These are phyloP conservation scores for Sequoia sempervirens DNA, from an alignment of 75 land plant species.

Conservation along the genomic window DNA sequence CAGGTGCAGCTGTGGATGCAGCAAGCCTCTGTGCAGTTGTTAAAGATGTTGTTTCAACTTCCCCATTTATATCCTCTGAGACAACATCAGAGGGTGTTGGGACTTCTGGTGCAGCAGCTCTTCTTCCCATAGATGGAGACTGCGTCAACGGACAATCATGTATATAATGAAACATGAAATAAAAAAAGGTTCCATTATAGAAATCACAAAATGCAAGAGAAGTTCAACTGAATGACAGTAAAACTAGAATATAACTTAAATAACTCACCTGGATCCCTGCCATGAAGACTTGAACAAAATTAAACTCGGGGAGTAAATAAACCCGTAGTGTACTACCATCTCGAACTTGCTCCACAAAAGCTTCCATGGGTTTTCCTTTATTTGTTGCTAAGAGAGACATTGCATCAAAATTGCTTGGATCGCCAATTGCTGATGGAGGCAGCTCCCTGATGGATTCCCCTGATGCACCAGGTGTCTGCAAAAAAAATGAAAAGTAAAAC, in stretches of 20 bases:
- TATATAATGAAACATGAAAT: not conserved
- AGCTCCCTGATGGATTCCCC: constrained; percentile 75
- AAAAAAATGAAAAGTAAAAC: not conserved
- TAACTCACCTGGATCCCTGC: constrained; percentile 90
- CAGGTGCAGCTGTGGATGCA: constrained; percentile 41
- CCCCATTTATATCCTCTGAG: constrained; percentile 56
- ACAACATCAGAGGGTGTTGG: constrained; percentile 18
- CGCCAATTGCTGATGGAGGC: constrained; percentile 96
- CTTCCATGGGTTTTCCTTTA: constrained; percentile 77
- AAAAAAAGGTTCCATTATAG: not conserved
- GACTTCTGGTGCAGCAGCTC: constrained; percentile 29
- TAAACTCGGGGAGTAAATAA: constrained; percentile 89
- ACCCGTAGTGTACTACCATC: constrained; percentile 95
- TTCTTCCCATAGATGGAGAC: constrained; percentile 97
- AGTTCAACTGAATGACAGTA: not conserved
- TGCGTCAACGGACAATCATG: not conserved
- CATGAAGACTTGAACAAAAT: constrained; percentile 94
- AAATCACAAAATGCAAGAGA: not conserved
- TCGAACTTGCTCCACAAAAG: constrained; percentile 88
- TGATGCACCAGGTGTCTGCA: constrained; percentile 78
- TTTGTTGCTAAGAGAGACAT: constrained; percentile 54
- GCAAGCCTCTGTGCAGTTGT: constrained; percentile 91
- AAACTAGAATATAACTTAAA: not conserved
- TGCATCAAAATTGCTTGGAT: constrained; percentile 79
- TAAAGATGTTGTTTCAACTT: constrained; percentile 41